Evolutionary conservation across 106 monocot species (phyloP), one percentile per base, ranked within the genome.

Genomic region (Platanthera zijinensis): DNA sequence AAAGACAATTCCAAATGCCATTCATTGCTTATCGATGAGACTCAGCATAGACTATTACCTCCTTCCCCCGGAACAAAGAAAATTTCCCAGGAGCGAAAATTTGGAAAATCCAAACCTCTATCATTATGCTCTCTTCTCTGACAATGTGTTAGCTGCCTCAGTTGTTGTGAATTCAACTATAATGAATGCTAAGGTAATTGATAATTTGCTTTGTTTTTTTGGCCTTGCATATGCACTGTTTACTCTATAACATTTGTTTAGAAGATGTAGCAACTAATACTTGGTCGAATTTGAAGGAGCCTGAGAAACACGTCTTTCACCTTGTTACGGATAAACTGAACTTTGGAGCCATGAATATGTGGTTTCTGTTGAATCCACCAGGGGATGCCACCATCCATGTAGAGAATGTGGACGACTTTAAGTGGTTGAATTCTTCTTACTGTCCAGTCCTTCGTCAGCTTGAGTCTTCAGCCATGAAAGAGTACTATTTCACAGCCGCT

Each of bases 331-430:
- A 91, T 81, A 91, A 91, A 74, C 69, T 91, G 80, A 91, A 91
- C 82, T 88, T 92, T 80, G 91, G 91, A 85, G 88, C 91, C 49
- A 92, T 92, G 91, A 92, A 84, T 71, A 92, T 92, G 91, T 92
- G 91, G 91, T 92, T 92, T 80, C 19, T 92, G 48, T 63, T 88
- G 74, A 92, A 92, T 73, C 88, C 88, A 71, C 91, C 91, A 78
- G 88, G 88, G 9, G 81, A 86, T 57, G 88, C 91, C 52, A 92
- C 91, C 69, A 88, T 92, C 52, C 86, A 92, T 83, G 88, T 92
- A 2, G 88, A 92, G 68, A 92, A 92, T 71, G 91, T 92, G 48
- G 91, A 92, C 51, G 88, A 86, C 9, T 91, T 91, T 50, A 92
- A 86, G 83, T 92, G 91, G 91, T 68, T 92, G 78, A 92, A 92